Conservation (phyloP, 148 eudicot genomes). For the Talinum fruticosum region DNA sequence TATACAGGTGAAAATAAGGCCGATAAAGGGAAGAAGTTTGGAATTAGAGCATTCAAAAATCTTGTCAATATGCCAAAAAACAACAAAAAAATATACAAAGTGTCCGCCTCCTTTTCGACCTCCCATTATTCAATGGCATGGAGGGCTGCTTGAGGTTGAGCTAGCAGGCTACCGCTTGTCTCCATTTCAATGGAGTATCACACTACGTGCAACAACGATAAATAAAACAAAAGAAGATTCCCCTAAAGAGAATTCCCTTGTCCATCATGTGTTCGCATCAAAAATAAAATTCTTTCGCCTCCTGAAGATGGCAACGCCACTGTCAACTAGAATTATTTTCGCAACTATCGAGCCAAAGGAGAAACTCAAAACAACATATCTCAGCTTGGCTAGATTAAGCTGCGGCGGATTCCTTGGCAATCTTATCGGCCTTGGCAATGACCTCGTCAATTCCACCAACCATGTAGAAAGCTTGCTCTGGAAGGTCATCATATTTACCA, state of each 20-base stretch:
- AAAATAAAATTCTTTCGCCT: constrained; percentile 31
- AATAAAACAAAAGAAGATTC: constrained; percentile 19
- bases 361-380: constrained; percentile 14
- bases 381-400: constrained; percentile 35
- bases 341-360: constrained; percentile 35
- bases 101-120: constrained; percentile 23
- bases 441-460: constrained; percentile 99
- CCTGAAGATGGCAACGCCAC: constrained; percentile 30
- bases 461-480: constrained; percentile 98
- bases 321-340: constrained; percentile 42
- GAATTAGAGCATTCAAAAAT: constrained; percentile 8
- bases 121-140: constrained; percentile 38
- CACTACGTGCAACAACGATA: constrained; percentile 26
- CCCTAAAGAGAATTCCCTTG: constrained; percentile 18
- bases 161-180: constrained; percentile 31
- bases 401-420: constrained; percentile 67
- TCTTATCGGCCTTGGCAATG: constrained; percentile 96
- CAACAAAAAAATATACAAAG: constrained; percentile 32
- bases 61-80: constrained; percentile 17
- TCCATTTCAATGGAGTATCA: constrained; percentile 30
- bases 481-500: constrained; percentile 93
- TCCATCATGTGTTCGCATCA: constrained; percentile 23
- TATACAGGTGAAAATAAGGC: no score
- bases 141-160: constrained; percentile 25
- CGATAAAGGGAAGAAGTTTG: not conserved